Base-by-base conservation (phyloP, 108 stramenopile genomes). In the Pseudonitzschia multiseries region DNA sequence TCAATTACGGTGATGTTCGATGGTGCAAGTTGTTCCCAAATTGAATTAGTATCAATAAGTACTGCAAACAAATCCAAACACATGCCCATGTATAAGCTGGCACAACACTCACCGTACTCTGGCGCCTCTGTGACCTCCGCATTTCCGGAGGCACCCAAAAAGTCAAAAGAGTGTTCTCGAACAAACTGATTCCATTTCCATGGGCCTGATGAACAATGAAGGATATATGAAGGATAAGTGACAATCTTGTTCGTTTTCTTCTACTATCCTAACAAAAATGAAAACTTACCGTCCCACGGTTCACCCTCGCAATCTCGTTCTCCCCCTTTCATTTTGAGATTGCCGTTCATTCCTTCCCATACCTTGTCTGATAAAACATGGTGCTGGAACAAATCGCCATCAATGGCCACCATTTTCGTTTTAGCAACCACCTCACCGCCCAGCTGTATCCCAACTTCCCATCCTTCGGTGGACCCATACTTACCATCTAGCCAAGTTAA, bases 91-190 rank as follows among this genome's bases (percentile, higher is more conserved):
- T 48, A 48, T 10, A 14, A 48, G 46, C 13, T 48, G 1, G 2
- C 36, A 6, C 6, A 6, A 36, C 26, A 56, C 54, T 56, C 22
- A 62, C 61, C 61, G 36, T 62, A 62, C 6, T 21, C n/a, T n/a
- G 61, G 61, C 29, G 33, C 61, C 9, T 62, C 61, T 62, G 27
- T 67, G 46, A 67, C 66, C 43, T 67, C 66, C 3, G 43, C 46
- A 50, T 67, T 67, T 67, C 66, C 66, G 21, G 66, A 67, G 9
- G 66, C 66, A 67, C 66, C 66, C 10, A 67, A n/a, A 41, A 63
- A 63, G 31, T 63, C 62, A 36, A 63, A 63, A 32, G 32, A 40
- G 31, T 63, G 15, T 4, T 63, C 27, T 13, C 62, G 29, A 63
- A 63, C 27, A 41, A 63, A 63, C n/a, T 63, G 22, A 41, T 63